A percentile compares a stretch with the other conserved stretches of the same genome.
These are phyloP conservation scores for Blechomonas ayalai DNA, from an alignment of 208 protist genomes.

Conservation along the genomic window DNA sequence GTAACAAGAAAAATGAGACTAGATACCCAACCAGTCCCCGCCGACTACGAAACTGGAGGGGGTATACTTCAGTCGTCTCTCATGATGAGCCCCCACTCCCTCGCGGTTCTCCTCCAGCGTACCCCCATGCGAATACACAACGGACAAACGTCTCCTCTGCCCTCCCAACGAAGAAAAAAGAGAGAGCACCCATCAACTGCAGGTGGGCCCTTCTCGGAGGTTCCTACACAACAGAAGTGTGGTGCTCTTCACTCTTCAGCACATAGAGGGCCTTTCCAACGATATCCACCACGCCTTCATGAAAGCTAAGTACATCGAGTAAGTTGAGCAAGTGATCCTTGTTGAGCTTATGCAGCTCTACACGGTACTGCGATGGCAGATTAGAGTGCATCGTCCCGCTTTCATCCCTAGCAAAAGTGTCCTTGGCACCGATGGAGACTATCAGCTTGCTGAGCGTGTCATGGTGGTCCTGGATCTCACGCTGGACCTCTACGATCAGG, in stretches of 20 bases:
- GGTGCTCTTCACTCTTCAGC: slow-evolving; percentile 35
- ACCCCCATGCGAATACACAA: neutral
- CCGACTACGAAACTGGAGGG: too few species aligned
- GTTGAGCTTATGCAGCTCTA: slow-evolving; percentile 54
- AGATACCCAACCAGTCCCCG: too few species aligned
- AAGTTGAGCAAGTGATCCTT: slow-evolving; percentile 75
- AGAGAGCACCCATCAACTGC: too few species aligned
- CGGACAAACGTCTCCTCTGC: neutral
- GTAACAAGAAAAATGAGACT: too few species aligned
- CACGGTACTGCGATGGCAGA: slow-evolving; percentile 52
- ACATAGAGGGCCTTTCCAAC: slow-evolving; percentile 78
- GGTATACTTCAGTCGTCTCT: too few species aligned
- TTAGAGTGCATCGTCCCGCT: slow-evolving; percentile 78
- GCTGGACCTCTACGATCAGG: slow-evolving; percentile 35
- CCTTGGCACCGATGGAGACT: slow-evolving; percentile 65
- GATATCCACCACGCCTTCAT: slow-evolving; percentile 65
- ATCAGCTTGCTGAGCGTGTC: slow-evolving; percentile 66
- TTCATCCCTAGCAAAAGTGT: slow-evolving; percentile 60
- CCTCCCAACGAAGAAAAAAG: neutral
- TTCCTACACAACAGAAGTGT: slow-evolving; percentile 58
- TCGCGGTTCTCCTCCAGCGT: too few species aligned
- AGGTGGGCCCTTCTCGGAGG: too few species aligned
- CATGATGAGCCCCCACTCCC: too few species aligned
- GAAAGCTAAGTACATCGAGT: slow-evolving; percentile 75
- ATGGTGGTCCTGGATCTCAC: slow-evolving; percentile 67